These are phyloP conservation scores for Saccharomycopsis olivae DNA, from an alignment of 805 yeast genomes.

Conservation along the genomic window DNA sequence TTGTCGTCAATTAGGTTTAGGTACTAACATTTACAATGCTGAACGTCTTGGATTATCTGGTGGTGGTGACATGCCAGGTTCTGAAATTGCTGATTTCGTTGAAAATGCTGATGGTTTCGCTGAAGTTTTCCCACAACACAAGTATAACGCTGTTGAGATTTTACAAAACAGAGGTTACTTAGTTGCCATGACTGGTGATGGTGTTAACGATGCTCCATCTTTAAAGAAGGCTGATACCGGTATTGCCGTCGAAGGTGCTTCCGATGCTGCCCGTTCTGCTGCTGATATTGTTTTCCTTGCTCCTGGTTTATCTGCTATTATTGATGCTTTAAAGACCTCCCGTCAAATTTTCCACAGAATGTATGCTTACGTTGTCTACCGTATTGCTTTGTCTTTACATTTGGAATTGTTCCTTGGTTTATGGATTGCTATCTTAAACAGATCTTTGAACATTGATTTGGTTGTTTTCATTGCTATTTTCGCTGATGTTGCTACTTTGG, in stretches of 20 bases:
- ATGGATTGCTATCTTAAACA: constrained; percentile 92
- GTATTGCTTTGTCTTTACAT: constrained; percentile 92
- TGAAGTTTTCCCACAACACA: constrained; percentile 97
- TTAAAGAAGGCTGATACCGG: constrained; percentile 94
- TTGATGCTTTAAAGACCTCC: constrained; percentile 89
- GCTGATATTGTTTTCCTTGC: constrained; percentile 48
- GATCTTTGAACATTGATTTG: constrained; percentile 77
- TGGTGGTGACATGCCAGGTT: constrained; percentile 94
- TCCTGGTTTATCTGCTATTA: constrained; percentile 91
- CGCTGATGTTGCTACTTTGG: constrained; percentile 95
- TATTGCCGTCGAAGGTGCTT: constrained; percentile 89
- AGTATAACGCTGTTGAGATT: constrained; percentile 91
- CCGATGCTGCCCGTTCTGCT: constrained; percentile 36
- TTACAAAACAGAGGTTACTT: constrained; percentile 92
- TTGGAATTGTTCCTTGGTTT: constrained; percentile 90
- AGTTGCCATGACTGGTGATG: constrained; percentile 99
- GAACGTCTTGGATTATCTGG: constrained; percentile 95
- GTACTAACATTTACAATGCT: constrained; percentile 93
- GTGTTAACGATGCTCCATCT: constrained; percentile 97
- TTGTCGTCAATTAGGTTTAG: constrained; percentile 94
- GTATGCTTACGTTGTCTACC: constrained; percentile 97
- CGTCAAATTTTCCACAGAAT: constrained; percentile 98
- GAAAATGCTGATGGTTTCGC: constrained; percentile 98
- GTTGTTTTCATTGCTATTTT: constrained; percentile 94
- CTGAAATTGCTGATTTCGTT: constrained; percentile 94